Evolutionary conservation across 345 rosid genomes (phyloP), one percentile per base, ranked within the genome.

Genomic region (Theobroma cacao): DNA sequence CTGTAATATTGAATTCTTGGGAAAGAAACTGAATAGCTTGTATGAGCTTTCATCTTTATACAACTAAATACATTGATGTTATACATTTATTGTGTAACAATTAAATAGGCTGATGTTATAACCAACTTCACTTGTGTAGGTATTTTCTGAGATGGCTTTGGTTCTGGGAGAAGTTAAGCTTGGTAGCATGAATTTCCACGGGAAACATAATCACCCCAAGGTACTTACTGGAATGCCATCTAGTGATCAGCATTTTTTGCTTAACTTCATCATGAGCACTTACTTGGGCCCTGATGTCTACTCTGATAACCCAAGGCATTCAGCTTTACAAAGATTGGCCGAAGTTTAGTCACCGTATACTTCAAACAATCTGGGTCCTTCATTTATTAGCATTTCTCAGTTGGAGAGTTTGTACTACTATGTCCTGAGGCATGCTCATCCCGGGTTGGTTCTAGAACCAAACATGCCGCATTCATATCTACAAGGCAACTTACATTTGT

Each of bases 251-350:
- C 74, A 78, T 77, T 88, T 89, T 88, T 83, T 89, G 88, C 78
- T 87, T 48, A 82, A 84, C 74, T 89, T 91, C 81, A 78, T 88
- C 52, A 87, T 89, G 93, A 75, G 87, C 56, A 84, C 82, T 77
- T 91, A 86, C 65, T 72, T 91, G 79, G 93, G 93, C 77, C 95
- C 95, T 71, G 95, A 89, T 84, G 81, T 91, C 66, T 88, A 73
- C 76, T 87, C 88, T 70, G 95, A 89, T 84, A 84, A 82, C 70
- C 92, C 92, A 79, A 85, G 91, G 79, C 62, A 80, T 75, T 91
- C 95, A 10, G 89, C 87, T 3, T 82, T 83, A 77, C 87, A 86
- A 53, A 84, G 95, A 85, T 53, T 86, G 78, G 87, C 87, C 5
- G 56, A 73, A 78, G 72, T 68, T 61, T 79, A 81, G 63, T 88